These are phyloP conservation scores for Aphanomyces euteiches DNA, from an alignment of 352 stramenopile species.

Conservation along the genomic window DNA sequence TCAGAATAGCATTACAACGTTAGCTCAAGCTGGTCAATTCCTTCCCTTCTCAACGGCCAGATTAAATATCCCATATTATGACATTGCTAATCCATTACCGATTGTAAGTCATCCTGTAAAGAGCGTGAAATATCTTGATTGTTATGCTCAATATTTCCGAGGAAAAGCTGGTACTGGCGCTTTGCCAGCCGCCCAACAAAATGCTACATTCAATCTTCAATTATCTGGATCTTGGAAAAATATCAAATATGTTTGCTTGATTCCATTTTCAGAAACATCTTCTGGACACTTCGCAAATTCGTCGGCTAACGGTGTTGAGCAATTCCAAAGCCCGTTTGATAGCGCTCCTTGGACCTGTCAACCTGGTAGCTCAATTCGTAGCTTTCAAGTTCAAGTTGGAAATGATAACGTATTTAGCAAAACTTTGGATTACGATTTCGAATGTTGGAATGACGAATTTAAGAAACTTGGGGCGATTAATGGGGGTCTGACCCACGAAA, in stretches of 20 bases:
- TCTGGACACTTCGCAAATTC: constrained; percentile 7
- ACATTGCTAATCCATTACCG: constrained; percentile 31
- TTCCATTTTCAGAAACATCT: constrained; percentile 32
- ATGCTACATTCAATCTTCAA: constrained; percentile 33
- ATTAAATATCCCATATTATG: constrained; percentile 38
- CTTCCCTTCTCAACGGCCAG: constrained; percentile 27
- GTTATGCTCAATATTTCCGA: constrained; percentile 32
- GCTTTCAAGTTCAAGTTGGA: constrained; percentile 34
- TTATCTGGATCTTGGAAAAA: constrained; percentile 30
- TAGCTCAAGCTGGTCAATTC: neutral
- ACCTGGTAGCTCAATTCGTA: constrained; percentile 29
- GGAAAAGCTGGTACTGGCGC: constrained; percentile 29
- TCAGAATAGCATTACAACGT: constrained; percentile 22
- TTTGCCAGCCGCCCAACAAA: constrained; percentile 29
- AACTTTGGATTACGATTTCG: constrained; percentile 33
- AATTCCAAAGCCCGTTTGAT: constrained; percentile 34
- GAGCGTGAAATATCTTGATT: too few relatives aligned
- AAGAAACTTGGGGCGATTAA: constrained; percentile 34
- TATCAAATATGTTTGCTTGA: constrained; percentile 32
- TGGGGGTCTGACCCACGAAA: constrained; percentile 32
- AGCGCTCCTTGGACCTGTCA: constrained; percentile 33
- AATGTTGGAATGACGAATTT: constrained; percentile 31
- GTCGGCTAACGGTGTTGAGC: constrained; percentile 13
- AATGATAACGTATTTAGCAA: constrained; percentile 38
- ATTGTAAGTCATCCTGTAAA: constrained; percentile 36